A percentile compares a stretch with the other conserved stretches of the same genome.
These are phyloP conservation scores for Kodamaea lidongshanica DNA, from an alignment of 805 yeast species.

Conservation along the genomic window DNA sequence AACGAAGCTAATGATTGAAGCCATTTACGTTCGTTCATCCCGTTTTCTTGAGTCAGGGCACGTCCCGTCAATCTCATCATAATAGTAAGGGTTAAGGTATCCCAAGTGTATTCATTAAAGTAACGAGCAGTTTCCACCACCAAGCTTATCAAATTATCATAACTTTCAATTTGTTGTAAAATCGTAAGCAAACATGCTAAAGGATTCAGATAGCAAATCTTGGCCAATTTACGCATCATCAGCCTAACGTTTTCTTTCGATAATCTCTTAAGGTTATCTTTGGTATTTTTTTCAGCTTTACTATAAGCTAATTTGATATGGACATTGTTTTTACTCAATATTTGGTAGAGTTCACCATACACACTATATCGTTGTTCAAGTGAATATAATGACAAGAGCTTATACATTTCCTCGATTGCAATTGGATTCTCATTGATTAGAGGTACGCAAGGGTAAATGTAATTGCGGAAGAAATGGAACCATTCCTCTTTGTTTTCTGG, in stretches of 20 bases:
- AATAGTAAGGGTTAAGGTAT: conserved; percentile 67
- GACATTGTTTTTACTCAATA: conserved; percentile 49
- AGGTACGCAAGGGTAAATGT: conserved; percentile 57
- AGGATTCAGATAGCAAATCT: conserved; percentile 71
- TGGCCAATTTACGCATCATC: conserved; percentile 68
- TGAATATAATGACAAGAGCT: conserved; percentile 48
- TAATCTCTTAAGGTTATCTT: conserved; percentile 68
- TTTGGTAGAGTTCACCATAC: conserved; percentile 70
- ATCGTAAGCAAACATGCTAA: conserved; percentile 66
- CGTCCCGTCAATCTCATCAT: conserved; percentile 71
- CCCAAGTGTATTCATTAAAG: conserved; percentile 79
- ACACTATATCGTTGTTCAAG: conserved; percentile 63
- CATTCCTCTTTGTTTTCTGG: conserved; percentile 22
- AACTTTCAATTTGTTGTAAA: conserved; percentile 81
- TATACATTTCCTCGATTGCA: conserved; percentile 54
- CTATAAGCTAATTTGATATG: conserved; percentile 54
- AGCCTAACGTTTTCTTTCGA: conserved; percentile 71
- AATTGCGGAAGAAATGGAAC: conserved; percentile 60
- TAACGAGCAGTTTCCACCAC: conserved; percentile 73
- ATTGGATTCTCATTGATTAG: conserved; percentile 52
- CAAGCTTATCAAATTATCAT: conserved; percentile 75
- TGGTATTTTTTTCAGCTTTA: conserved; percentile 72
- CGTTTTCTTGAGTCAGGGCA: conserved; percentile 64
- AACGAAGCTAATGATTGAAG: conserved; percentile 75
- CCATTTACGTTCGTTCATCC: conserved; percentile 79